Base-by-base conservation (phyloP, 306 rosid genomes). In the Astragalus membranaceus region DNA sequence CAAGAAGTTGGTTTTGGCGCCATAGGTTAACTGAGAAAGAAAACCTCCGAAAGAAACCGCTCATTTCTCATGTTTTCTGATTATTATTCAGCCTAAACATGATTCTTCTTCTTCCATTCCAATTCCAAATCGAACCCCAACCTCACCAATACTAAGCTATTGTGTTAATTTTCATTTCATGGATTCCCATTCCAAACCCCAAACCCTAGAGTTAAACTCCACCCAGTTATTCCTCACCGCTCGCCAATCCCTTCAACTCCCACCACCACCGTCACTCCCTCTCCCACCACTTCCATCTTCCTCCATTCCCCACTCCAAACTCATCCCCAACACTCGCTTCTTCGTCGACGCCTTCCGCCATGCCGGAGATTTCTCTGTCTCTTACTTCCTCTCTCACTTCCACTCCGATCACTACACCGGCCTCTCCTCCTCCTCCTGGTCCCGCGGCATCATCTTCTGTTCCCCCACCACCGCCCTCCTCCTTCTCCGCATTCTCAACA, bases 301-400 rank as follows among this genome's bases (percentile, higher is more conserved):
- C 92, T 1, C 56, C 84, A 15, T 85, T 47, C 93, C 96, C 5
- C 91, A 58, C 55, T 88, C 96, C 79, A 90, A 90, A 49, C 85
- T 75, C 69, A 86, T 93, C 69, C 98, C 98, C 3, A 78, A 78
- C 13, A 86, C 98, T 67, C 96, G 96, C 67, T 93, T 93, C 76
- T 65, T 75, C 46, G 78, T 93, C 64, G 98, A 93, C 72, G 93
- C 96, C 2, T 93, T 93, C 80, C 88, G 91, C 69, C 23, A 77
- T 52, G 80, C 96, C 36, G 87, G 84, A 39, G 75, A 73, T 26
- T 79, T 48, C 80, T 88, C 91, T 58, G 70, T 81, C 64, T 72
- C 96, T 46, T 90, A 89, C 87, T 92, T 92, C 83, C 98, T 92
- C 60, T 86, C 98, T 69, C 96, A 92, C 64, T 92, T 90, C 82